These are phyloP conservation scores for Gaeumannomyces tritici DNA, from an alignment of 2,329 filamentous ascomycete species.

Conservation along the genomic window DNA sequence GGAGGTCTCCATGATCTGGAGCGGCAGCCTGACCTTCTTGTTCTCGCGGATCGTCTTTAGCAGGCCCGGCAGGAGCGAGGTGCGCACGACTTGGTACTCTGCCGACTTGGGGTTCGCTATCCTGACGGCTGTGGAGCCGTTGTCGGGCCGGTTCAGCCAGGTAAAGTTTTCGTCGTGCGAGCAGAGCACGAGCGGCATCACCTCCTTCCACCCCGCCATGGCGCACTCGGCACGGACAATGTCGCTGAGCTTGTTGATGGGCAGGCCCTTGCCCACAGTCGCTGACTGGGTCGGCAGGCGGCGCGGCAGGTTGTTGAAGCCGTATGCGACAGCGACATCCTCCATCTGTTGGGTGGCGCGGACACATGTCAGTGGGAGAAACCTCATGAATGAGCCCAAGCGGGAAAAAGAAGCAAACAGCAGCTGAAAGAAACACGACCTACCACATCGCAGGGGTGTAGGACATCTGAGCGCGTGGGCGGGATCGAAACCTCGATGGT, in stretches of 20 bases:
- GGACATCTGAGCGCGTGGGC: constrained; percentile 82
- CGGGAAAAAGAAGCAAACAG: not conserved
- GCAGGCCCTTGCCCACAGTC: constrained; percentile 76
- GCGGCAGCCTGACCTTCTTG: constrained; percentile 77
- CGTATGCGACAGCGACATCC: constrained; percentile 91
- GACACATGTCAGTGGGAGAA: not conserved
- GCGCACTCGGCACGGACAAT: constrained; percentile 83
- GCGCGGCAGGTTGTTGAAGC: constrained; percentile 91
- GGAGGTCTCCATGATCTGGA: constrained; percentile 86
- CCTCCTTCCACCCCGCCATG: constrained; percentile 93
- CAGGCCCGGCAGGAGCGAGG: constrained; percentile 74
- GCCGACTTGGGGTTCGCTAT: constrained; percentile 88
- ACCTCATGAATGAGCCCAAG: not conserved
- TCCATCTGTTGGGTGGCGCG: constrained; percentile 57
- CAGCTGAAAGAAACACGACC: constrained; percentile 3
- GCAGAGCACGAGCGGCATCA: constrained; percentile 92
- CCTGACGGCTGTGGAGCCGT: constrained; percentile 71
- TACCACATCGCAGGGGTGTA: constrained; percentile 85
- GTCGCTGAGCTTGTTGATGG: constrained; percentile 90
- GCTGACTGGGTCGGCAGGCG: constrained; percentile 78
- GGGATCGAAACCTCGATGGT: constrained; percentile 77
- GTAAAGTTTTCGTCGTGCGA: constrained; percentile 97
- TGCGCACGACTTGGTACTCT: constrained; percentile 90
- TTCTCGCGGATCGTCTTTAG: constrained; percentile 93
- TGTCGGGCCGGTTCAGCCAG: constrained; percentile 85